Percentiles rank a stretch among this genome's conserved stretches.
Evolutionary conservation across 225 moss, liverwort and hornwort species (phyloP).

Genomic region (Straminergon stramineum): DNA sequence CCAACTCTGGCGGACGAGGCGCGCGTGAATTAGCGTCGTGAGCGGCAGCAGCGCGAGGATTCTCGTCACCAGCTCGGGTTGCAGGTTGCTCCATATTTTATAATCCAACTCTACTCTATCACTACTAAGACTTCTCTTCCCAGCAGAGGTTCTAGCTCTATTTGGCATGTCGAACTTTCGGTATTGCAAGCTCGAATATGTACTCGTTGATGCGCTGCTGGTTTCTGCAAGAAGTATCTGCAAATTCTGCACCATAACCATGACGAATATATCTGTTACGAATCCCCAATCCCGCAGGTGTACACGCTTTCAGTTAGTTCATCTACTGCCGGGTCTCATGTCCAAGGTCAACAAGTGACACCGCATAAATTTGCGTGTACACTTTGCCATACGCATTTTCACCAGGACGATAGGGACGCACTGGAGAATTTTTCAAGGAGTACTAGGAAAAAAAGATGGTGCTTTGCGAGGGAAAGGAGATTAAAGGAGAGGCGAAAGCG

Average conservation of each 20-base stretch:
- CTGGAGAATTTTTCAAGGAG: not conserved
- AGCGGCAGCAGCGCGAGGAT: constrained; percentile 32
- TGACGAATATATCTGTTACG: not conserved
- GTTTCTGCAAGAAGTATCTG: not conserved
- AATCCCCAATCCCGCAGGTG: not conserved
- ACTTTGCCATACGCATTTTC: not conserved
- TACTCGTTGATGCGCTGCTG: not conserved
- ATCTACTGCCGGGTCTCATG: not conserved
- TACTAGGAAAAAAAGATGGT: not conserved
- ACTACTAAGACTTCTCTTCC: not conserved
- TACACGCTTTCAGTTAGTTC: not conserved
- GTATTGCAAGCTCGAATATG: not conserved
- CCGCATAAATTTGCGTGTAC: not conserved
- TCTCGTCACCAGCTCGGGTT: constrained; percentile 22
- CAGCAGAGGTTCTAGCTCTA: not conserved
- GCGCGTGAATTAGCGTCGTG: constrained; percentile 18
- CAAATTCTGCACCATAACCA: constrained; percentile 6
- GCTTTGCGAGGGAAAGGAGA: not conserved
- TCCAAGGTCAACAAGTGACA: constrained; percentile 7
- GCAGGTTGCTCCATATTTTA: constrained; percentile 20
- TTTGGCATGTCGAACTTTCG: not conserved
- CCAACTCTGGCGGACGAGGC: constrained; percentile 11
- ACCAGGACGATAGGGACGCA: not conserved
- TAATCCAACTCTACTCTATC: not conserved
- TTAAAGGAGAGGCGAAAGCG: not conserved